A percentile compares a stretch with the other conserved stretches of the same genome.
phyloP scores from a whole-genome alignment of 2,329 filamentous ascomycete species.

The Celoporthe dispersa region DNA sequence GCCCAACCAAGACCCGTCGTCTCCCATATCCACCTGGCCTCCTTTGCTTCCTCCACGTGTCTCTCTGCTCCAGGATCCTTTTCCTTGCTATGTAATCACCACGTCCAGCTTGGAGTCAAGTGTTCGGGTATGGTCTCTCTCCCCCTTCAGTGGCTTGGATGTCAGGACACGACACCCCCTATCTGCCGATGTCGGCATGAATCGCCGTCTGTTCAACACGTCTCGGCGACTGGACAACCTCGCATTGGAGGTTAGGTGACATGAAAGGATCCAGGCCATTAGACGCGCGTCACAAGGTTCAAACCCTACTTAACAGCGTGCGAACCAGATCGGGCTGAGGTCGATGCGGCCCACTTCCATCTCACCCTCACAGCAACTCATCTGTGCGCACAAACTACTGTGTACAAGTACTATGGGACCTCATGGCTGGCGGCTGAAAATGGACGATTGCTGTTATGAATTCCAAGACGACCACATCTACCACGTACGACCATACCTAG shows the following conservation, averaged over 20 bases:
- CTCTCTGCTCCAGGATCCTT: not conserved
- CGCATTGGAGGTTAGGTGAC: not conserved
- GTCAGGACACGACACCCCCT: not conserved
- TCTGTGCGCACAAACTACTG: too few relatives aligned
- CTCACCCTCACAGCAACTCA: not conserved
- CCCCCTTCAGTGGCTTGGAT: too few relatives aligned
- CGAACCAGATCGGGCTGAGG: slow-evolving; percentile 29
- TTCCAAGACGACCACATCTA: not conserved
- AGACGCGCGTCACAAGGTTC: not conserved
- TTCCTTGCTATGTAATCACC: not conserved
- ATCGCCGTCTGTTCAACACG: not conserved
- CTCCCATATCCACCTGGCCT: slow-evolving; percentile 11
- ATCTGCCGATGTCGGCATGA: not conserved
- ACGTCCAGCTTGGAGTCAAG: not conserved
- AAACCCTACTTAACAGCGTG: not conserved
- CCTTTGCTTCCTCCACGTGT: not conserved
- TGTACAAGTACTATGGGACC: too few relatives aligned
- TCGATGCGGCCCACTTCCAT: slow-evolving; percentile 37
- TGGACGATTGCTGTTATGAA: too few relatives aligned
- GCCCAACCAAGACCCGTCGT: slow-evolving; percentile 34
- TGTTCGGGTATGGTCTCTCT: not conserved
- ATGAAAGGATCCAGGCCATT: not conserved
- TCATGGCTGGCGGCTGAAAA: too few relatives aligned
- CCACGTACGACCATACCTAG: not conserved
- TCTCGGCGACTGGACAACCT: not conserved